These are phyloP conservation scores for Striga asiatica DNA, from an alignment of 257 asterid genomes.

Conservation along the genomic window DNA sequence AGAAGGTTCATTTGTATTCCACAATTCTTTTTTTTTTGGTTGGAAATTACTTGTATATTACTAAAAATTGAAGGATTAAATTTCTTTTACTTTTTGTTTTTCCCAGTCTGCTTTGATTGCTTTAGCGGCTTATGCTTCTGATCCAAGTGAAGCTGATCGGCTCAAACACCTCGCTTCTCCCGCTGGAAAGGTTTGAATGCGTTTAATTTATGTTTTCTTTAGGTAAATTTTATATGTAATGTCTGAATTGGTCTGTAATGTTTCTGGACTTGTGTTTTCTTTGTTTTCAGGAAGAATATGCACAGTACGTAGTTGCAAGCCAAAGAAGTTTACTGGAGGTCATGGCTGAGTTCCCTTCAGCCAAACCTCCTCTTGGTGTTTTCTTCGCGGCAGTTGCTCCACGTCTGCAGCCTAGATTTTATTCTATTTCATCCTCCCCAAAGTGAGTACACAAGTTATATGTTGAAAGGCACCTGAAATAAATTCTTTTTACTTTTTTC, in stretches of 20 bases:
- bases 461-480: too few relatives aligned
- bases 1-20: not conserved
- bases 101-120: slow-evolving; percentile 72
- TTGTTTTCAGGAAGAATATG: slow-evolving; percentile 71
- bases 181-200: slow-evolving; percentile 74
- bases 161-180: slow-evolving; percentile 86
- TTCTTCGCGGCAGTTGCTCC: slow-evolving; percentile 95
- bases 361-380: slow-evolving; percentile 90
- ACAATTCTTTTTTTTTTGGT: not conserved
- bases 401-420: slow-evolving; percentile 90
- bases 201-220: not conserved
- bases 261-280: not conserved
- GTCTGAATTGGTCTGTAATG: not conserved
- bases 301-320: slow-evolving; percentile 64
- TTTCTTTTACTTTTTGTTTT: slow-evolving; percentile 1
- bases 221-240: too few relatives aligned
- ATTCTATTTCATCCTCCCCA: slow-evolving; percentile 94
- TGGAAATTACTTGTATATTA: not conserved
- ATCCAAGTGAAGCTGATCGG: slow-evolving; percentile 73
- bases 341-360: slow-evolving; percentile 86
- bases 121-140: slow-evolving; percentile 75
- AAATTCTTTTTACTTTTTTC: too few relatives aligned
- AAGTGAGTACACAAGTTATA: slow-evolving; percentile 56
- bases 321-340: slow-evolving; percentile 94
- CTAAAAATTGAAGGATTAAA: slow-evolving; percentile 10